phyloP scores from a whole-genome alignment of 164 flowering plant species.

The Nymphaea colorata region DNA sequence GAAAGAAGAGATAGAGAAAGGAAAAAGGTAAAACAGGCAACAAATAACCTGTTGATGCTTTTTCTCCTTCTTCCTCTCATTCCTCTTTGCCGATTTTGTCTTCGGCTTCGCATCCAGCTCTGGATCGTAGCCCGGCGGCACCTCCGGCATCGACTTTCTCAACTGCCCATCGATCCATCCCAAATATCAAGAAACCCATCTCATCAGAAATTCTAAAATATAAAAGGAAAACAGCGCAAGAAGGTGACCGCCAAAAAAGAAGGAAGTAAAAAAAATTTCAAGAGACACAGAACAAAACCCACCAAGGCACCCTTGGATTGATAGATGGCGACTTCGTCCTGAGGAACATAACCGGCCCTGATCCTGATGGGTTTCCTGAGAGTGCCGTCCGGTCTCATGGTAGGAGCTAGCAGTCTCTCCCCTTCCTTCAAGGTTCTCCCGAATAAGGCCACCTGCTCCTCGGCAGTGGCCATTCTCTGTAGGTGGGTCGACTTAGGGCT shows the following conservation, averaged over 20 bases:
- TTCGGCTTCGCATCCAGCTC: conserved; percentile 19
- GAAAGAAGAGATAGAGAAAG: background rate
- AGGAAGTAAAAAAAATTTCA: background rate
- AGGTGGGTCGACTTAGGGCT: too few relatives aligned
- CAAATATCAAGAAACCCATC: conserved; percentile 1
- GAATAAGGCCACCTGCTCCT: conserved; percentile 7
- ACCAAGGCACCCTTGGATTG: conserved; percentile 27
- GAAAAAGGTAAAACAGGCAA: background rate
- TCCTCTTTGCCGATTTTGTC: conserved; percentile 26
- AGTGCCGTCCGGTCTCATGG: conserved; percentile 26
- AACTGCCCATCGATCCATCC: conserved; percentile 7
- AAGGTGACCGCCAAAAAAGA: background rate
- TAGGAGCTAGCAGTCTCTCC: conserved; percentile 20
- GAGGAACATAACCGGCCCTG: conserved; percentile 27
- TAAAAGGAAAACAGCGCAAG: background rate
- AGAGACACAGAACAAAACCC: background rate
- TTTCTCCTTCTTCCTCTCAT: conserved; percentile 30
- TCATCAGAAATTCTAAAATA: background rate
- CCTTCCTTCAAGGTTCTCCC: conserved; percentile 24
- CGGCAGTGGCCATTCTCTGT: conserved; percentile 2
- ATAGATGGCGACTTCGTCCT: conserved; percentile 28
- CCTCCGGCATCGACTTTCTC: conserved; percentile 15
- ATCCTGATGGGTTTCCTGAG: conserved; percentile 22
- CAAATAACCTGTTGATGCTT: conserved; percentile 5
- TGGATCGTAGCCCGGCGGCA: conserved; percentile 27